phyloP scores from a whole-genome alignment of 306 rosid genomes.

The Rosa persica region DNA sequence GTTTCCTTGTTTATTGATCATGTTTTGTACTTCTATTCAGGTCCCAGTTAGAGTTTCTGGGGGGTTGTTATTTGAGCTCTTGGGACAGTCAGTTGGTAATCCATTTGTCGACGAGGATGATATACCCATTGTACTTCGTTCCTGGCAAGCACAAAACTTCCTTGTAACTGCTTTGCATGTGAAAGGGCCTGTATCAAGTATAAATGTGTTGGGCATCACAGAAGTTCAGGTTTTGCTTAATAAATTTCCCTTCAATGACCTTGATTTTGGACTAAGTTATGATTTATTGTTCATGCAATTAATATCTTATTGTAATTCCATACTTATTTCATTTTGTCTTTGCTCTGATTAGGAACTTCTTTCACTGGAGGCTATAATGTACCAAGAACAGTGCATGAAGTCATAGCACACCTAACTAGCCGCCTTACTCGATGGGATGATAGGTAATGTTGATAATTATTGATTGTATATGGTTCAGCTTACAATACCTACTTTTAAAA shows the following conservation, averaged over 20 bases:
- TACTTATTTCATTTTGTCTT: slow-evolving; percentile 8
- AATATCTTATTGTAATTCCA: not conserved
- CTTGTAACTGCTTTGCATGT: slow-evolving; percentile 78
- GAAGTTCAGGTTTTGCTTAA: slow-evolving; percentile 81
- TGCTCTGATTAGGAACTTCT: slow-evolving; percentile 73
- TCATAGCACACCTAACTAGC: slow-evolving; percentile 73
- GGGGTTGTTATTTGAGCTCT: slow-evolving; percentile 87
- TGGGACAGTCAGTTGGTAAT: slow-evolving; percentile 94
- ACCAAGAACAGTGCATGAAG: slow-evolving; percentile 91
- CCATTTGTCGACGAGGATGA: slow-evolving; percentile 85
- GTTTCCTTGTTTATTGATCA: not conserved
- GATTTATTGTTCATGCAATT: not conserved
- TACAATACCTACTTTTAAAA: slow-evolving; percentile 11
- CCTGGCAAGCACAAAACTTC: slow-evolving; percentile 96
- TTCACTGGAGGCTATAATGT: slow-evolving; percentile 70
- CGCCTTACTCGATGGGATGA: slow-evolving; percentile 98
- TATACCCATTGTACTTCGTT: slow-evolving; percentile 85
- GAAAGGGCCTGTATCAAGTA: slow-evolving; percentile 56
- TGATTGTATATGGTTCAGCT: slow-evolving; percentile 5
- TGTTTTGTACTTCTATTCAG: slow-evolving; percentile 34
- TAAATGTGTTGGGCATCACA: slow-evolving; percentile 77
- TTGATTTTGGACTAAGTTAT: slow-evolving; percentile 16
- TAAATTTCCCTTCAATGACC: slow-evolving; percentile 15
- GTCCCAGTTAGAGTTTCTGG: slow-evolving; percentile 98
- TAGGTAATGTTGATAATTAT: slow-evolving; percentile 51